These are phyloP conservation scores for Carex scoparia DNA, from an alignment of 176 grass and related monocot genomes.

Conservation along the genomic window DNA sequence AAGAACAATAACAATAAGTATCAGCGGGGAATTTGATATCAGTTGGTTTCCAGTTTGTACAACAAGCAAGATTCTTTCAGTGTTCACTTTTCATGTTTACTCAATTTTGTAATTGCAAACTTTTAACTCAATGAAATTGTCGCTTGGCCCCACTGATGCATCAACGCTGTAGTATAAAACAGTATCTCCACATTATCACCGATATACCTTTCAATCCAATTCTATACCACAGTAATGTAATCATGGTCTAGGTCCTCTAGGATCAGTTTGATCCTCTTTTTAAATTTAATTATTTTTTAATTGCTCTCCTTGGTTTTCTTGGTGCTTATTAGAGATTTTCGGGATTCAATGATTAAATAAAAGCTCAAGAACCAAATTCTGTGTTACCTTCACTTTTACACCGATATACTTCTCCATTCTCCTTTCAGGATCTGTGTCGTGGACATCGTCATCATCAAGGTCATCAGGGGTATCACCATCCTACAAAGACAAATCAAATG, in stretches of 20 bases:
- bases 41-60: not conserved
- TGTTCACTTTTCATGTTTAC: not conserved
- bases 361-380: not conserved
- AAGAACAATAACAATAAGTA: not conserved
- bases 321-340: not conserved
- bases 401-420: slow-evolving; percentile 93
- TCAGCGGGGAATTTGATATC: not conserved
- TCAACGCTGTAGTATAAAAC: not conserved
- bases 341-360: not conserved
- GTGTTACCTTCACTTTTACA: slow-evolving; percentile 88
- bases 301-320: not conserved
- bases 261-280: not conserved
- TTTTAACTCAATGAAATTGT: not conserved
- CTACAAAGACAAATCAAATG: slow-evolving; percentile 30
- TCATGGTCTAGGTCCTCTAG: not conserved
- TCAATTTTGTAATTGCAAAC: not conserved
- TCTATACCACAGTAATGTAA: not conserved
- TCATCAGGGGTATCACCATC: slow-evolving; percentile 84
- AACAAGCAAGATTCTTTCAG: not conserved
- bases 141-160: not conserved
- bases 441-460: slow-evolving; percentile 71
- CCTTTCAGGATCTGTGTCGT: slow-evolving; percentile 74
- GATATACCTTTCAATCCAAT: not conserved
- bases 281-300: not conserved
- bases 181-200: not conserved